A percentile compares a stretch with the other conserved stretches of the same genome.
These are phyloP conservation scores for Heterobasidion parviporum DNA, from an alignment of 1,284 basidiomycete genomes.

Conservation along the genomic window DNA sequence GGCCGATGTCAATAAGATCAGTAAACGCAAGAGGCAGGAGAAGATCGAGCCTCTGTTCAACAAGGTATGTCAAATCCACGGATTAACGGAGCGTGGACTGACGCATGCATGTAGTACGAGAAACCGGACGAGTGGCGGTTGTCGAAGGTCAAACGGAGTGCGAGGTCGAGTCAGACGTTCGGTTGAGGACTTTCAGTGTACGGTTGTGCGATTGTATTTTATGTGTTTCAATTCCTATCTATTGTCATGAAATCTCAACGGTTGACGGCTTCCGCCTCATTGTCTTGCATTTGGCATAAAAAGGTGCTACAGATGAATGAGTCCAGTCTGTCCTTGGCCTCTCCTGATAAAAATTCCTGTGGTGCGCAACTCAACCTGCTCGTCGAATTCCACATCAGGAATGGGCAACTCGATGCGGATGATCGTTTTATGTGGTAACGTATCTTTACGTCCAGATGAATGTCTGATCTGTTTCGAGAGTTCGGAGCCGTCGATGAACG, in stretches of 20 bases:
- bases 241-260: not conserved
- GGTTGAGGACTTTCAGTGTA: constrained; percentile 5
- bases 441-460: too few relatives aligned
- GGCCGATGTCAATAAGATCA: constrained; percentile 93
- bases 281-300: too few relatives aligned
- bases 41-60: constrained; percentile 93
- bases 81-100: not conserved
- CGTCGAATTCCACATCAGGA: too few relatives aligned
- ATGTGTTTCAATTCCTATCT: not conserved
- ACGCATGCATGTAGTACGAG: constrained; percentile 43
- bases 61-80: constrained; percentile 33
- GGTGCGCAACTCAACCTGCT: too few relatives aligned
- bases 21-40: constrained; percentile 94
- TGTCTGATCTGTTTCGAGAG: too few relatives aligned
- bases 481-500: too few relatives aligned
- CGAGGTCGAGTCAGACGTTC: constrained; percentile 45
- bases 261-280: too few relatives aligned
- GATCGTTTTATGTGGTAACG: too few relatives aligned
- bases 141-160: constrained; percentile 82
- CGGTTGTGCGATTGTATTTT: not conserved
- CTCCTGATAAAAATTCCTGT: too few relatives aligned
- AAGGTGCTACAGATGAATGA: too few relatives aligned
- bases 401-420: too few relatives aligned
- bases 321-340: too few relatives aligned
- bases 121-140: constrained; percentile 87